phyloP scores from a whole-genome alignment of 257 asterid genomes.

The Petrea volubilis region DNA sequence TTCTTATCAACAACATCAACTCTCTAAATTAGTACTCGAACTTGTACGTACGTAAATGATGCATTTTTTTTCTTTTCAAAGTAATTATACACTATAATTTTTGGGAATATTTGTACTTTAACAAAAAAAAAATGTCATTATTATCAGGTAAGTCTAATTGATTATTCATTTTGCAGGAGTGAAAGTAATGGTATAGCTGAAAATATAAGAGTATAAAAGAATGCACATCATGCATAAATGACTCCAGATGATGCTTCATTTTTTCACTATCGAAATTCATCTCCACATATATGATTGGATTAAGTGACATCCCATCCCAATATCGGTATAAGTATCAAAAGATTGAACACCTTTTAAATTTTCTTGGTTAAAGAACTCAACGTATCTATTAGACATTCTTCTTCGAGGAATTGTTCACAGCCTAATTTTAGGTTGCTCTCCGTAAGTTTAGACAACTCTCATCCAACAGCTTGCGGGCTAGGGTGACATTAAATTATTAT shows the following conservation, averaged over 20 bases:
- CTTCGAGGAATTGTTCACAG: too few relatives aligned
- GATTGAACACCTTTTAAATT: too few relatives aligned
- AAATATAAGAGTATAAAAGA: too few relatives aligned
- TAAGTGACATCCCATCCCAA: too few relatives aligned
- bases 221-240: not conserved
- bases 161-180: not conserved
- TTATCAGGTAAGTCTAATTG: not conserved
- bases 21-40: not conserved
- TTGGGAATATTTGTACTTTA: not conserved
- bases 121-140: not conserved
- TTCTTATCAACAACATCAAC: constrained; percentile 1
- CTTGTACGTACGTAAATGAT: not conserved
- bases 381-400: too few relatives aligned
- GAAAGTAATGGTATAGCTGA: too few relatives aligned
- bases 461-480: too few relatives aligned
- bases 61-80: not conserved
- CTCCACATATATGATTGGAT: constrained; percentile 12
- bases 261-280: not conserved
- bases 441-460: too few relatives aligned
- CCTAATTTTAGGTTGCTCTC: too few relatives aligned
- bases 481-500: too few relatives aligned
- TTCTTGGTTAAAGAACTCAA: too few relatives aligned
- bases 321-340: too few relatives aligned
- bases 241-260: not conserved
- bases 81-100: not conserved